A percentile compares a stretch with the other conserved stretches of the same genome.
Evolutionary conservation across 306 rosid genomes (phyloP).

Genomic region (Trifolium repens): DNA sequence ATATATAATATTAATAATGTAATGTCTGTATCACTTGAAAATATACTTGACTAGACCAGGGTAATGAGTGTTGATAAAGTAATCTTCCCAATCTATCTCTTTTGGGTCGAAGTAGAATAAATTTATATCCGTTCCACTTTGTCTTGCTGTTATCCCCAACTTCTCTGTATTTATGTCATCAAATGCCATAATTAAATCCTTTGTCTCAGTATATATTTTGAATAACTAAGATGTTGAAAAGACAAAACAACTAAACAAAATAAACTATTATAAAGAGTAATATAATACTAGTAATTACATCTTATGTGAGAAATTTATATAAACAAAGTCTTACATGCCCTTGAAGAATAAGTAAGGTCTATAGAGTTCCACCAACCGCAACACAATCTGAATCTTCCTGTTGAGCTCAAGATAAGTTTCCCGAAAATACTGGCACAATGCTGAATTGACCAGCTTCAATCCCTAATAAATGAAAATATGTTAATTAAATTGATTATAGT

Average conservation of each 20-base stretch:
- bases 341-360: constrained; percentile 81
- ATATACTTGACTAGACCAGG: constrained; percentile 74
- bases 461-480: constrained; percentile 51
- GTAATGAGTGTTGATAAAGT: constrained; percentile 64
- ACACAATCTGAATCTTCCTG: constrained; percentile 63
- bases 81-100: constrained; percentile 74
- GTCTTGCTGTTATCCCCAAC: constrained; percentile 56
- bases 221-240: no score
- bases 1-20: no score
- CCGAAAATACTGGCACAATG: constrained; percentile 70
- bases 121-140: constrained; percentile 57
- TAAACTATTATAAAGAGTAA: neutral
- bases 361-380: constrained; percentile 78
- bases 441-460: constrained; percentile 61
- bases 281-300: no score
- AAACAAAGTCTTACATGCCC: constrained; percentile 62
- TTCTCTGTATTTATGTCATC: constrained; percentile 81
- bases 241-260: neutral
- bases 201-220: neutral
- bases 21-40: constrained; percentile 55
- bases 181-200: constrained; percentile 35
- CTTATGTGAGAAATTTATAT: neutral
- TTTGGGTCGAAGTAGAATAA: constrained; percentile 77
- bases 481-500: neutral
- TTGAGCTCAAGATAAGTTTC: constrained; percentile 50